A percentile compares a stretch with the other conserved stretches of the same genome.
phyloP scores from a whole-genome alignment of 768 basidiomycete species.

The Pholiota molesta region DNA sequence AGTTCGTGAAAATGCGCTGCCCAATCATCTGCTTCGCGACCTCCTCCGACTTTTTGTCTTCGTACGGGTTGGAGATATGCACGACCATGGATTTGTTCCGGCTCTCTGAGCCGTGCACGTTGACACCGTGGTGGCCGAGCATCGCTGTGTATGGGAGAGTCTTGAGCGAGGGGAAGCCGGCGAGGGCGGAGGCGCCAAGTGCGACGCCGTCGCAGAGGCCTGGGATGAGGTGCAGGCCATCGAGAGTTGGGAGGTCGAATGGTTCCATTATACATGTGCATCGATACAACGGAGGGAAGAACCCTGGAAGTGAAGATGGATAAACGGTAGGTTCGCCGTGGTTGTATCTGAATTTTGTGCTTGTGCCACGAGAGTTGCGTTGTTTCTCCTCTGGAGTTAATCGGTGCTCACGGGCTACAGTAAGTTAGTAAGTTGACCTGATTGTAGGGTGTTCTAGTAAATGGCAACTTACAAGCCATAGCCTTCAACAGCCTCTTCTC shows the following conservation, averaged over 20 bases:
- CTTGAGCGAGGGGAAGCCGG: slow-evolving; percentile 95
- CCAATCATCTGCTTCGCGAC: slow-evolving; percentile 79
- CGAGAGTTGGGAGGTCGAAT: slow-evolving; percentile 87
- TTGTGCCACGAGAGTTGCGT: slow-evolving; percentile 80
- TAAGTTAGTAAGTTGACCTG: neutral
- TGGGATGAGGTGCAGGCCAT: slow-evolving; percentile 81
- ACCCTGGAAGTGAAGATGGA: slow-evolving; percentile 91
- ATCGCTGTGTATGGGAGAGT: slow-evolving; percentile 80
- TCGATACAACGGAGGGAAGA: slow-evolving; percentile 87
- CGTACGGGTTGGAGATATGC: slow-evolving; percentile 76
- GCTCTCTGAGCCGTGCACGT: slow-evolving; percentile 89
- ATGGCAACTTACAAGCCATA: slow-evolving; percentile 69
- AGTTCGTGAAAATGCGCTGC: slow-evolving; percentile 76
- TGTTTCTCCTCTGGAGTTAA: slow-evolving; percentile 74
- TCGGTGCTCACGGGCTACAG: slow-evolving; percentile 73
- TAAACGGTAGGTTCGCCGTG: slow-evolving; percentile 67
- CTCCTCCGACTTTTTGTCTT: slow-evolving; percentile 66
- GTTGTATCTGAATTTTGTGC: slow-evolving; percentile 77
- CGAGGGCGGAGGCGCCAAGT: slow-evolving; percentile 82
- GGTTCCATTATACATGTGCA: slow-evolving; percentile 81
- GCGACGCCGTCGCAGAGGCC: slow-evolving; percentile 90
- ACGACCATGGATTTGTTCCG: slow-evolving; percentile 94
- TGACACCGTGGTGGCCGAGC: slow-evolving; percentile 87
- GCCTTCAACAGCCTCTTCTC: slow-evolving; percentile 75
- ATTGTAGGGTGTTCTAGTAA: neutral